A percentile compares a stretch with the other conserved stretches of the same genome.
Evolutionary conservation across 768 basidiomycete genomes (phyloP).

Genomic region (Paxillus involutus): DNA sequence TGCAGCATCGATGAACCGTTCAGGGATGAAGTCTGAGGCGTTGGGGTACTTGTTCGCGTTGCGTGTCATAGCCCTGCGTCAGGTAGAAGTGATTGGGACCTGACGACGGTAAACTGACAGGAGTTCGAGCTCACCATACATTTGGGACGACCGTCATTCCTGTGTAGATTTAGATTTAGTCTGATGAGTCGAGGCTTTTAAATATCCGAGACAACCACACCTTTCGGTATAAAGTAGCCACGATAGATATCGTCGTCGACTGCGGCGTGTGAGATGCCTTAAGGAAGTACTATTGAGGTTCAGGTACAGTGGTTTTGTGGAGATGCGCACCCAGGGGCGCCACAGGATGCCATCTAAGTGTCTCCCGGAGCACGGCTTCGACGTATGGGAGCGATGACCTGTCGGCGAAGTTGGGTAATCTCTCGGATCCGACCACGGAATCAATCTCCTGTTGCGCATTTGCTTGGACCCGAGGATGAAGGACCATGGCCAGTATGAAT

Average conservation of each 20-base stretch:
- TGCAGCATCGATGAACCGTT: slow-evolving; percentile 14
- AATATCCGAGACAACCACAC: neutral
- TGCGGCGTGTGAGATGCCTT: slow-evolving; percentile 30
- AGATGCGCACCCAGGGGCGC: slow-evolving; percentile 19
- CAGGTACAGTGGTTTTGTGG: neutral
- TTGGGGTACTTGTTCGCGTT: slow-evolving; percentile 22
- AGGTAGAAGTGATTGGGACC: neutral
- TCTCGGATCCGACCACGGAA: slow-evolving; percentile 9
- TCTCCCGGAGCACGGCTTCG: slow-evolving; percentile 21
- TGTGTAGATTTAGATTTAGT: neutral
- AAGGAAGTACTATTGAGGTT: neutral
- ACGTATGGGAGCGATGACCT: slow-evolving; percentile 22
- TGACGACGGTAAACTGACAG: slow-evolving; percentile 7
- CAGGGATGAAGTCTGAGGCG: slow-evolving; percentile 21
- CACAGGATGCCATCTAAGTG: slow-evolving; percentile 26
- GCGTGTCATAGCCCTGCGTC: slow-evolving; percentile 26
- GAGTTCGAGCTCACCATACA: slow-evolving; percentile 9
- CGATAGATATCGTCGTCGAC: slow-evolving; percentile 30
- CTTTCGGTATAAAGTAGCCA: slow-evolving; percentile 33
- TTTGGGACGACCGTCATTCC: slow-evolving; percentile 14
- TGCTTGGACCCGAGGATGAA: slow-evolving; percentile 10
- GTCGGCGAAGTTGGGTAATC: slow-evolving; percentile 21
- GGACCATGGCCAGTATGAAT: slow-evolving; percentile 12
- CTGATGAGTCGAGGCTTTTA: neutral
- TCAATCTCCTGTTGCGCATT: slow-evolving; percentile 31